Evolutionary conservation across 352 stramenopile species (phyloP), one percentile per base, ranked within the genome.

Genomic region (Heterotrichella gracilis): DNA sequence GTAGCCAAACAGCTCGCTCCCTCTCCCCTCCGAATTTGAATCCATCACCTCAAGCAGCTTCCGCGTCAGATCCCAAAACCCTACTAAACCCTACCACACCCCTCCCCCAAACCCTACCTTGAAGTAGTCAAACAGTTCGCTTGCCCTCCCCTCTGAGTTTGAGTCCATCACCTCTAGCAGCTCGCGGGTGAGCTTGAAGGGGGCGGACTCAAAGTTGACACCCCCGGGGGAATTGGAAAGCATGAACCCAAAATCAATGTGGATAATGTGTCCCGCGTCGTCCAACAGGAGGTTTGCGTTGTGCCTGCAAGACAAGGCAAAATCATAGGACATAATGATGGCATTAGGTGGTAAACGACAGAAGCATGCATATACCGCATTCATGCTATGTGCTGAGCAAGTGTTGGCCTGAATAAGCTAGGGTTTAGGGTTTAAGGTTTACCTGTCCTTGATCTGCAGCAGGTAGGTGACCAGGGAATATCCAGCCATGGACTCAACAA

Each of bases 261-360:
- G 90, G 72, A 99, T 92, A 3, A 99, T 82, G 76, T 94, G 89
- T 13, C 93, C 92, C 78, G 91, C 81, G 63, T 85, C 94, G 78
- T 97, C 91, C 68, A 99, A 84, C 85, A 99, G 95, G 66, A 99
- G 96, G 75, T 99, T 97, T 39, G 91, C 93, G 72, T 99, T 99
- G 84, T 99, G 93, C 1, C 73, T n/a, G n/a, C n/a, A n/a, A n/a
- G n/a, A n/a, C n/a, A n/a, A n/a, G n/a, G n/a, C n/a, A n/a, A n/a
- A n/a, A n/a, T n/a, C n/a, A n/a, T n/a, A n/a, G n/a, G n/a, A n/a
- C n/a, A n/a, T n/a, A n/a, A n/a, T n/a, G n/a, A n/a, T n/a, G n/a
- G n/a, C n/a, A n/a, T n/a, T 3, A 3, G 20, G 2, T 9, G 17
- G 20, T n/a, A 3, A 3, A 25, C 4, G 22, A 2, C 19, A 3